Evolutionary conservation across 441 rosid species (phyloP), one percentile per base, ranked within the genome.

Genomic region (Macaranga tanarius): DNA sequence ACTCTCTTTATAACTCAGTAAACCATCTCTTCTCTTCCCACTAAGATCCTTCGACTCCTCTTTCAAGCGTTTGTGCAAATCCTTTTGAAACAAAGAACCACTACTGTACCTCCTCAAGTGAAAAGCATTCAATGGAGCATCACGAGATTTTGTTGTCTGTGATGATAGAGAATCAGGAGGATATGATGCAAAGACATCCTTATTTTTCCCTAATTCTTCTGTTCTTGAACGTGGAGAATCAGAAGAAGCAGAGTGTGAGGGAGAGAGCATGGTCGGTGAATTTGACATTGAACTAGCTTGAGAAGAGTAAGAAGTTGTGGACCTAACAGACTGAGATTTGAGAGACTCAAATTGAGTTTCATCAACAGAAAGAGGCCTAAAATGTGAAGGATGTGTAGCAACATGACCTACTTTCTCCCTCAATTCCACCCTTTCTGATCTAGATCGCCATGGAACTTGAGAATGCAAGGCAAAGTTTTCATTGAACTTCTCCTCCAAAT

Each of bases 341-440:
- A 73, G 76, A 52, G 81, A 76, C 68, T 81, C 84, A 51, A 79
- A 80, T 31, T 84, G 90, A 5, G 85, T 75, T 79, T 85, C 90
- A 77, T 93, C 91, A 26, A 73, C 89, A 7, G 98, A 84, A 23
- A 67, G 78, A 81, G 86, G 88, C 80, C 85, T 84, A 44, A 80
- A 82, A 72, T 84, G 86, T 5, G 83, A 80, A 75, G 78, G 64
- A 63, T 54, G 79, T 61, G 71, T 48, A 25, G 58, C 63, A 67
- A 48, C 50, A 38, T 44, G 50, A 42, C 23, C 67, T 9, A 52
- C 67, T 44, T 73, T 50, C 31, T 82, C 88, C 62, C 83, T 75
- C 56, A 71, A 62, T 78, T 75, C 88, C 75, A 67, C 72, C 74
- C 78, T 79, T 50, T 64, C 82, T 65, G 92, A 84, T 61, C 82